Evolutionary conservation across 257 asterid species (phyloP).

Genomic region (Handroanthus guayacan): DNA sequence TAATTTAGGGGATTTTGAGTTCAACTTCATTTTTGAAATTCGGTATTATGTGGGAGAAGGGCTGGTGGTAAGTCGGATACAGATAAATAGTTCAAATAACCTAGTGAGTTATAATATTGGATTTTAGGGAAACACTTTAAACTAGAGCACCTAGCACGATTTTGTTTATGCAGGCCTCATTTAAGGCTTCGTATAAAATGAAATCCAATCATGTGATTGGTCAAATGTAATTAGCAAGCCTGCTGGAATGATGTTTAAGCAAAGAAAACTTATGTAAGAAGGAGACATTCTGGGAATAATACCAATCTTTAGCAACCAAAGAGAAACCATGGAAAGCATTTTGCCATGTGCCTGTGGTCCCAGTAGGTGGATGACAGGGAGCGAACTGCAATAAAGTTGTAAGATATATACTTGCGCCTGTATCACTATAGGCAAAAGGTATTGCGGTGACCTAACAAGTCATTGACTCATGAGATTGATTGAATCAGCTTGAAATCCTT

Average conservation of each 20-base stretch:
- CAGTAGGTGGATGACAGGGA: conserved; percentile 19
- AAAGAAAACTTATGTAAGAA: background rate
- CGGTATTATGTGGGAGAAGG: background rate
- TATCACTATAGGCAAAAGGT: conserved; percentile 10
- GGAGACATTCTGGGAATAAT: background rate
- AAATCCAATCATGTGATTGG: background rate
- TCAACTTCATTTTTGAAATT: conserved; percentile 1
- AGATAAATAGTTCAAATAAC: background rate
- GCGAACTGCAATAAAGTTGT: background rate
- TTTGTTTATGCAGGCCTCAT: background rate
- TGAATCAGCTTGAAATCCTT: background rate
- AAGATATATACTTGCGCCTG: background rate
- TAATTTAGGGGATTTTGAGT: background rate
- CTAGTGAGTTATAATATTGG: background rate
- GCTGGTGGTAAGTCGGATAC: conserved; percentile 5
- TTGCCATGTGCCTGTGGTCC: background rate
- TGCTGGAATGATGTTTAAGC: background rate
- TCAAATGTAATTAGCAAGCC: background rate
- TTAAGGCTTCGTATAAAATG: background rate
- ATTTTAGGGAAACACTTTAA: background rate
- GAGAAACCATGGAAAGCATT: background rate
- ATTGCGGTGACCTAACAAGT: background rate
- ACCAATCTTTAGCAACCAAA: background rate
- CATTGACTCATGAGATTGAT: background rate
- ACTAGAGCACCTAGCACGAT: background rate